Conservation (phyloP, 139 green algal genomes). For the Desmodesmus armatus region DNA sequence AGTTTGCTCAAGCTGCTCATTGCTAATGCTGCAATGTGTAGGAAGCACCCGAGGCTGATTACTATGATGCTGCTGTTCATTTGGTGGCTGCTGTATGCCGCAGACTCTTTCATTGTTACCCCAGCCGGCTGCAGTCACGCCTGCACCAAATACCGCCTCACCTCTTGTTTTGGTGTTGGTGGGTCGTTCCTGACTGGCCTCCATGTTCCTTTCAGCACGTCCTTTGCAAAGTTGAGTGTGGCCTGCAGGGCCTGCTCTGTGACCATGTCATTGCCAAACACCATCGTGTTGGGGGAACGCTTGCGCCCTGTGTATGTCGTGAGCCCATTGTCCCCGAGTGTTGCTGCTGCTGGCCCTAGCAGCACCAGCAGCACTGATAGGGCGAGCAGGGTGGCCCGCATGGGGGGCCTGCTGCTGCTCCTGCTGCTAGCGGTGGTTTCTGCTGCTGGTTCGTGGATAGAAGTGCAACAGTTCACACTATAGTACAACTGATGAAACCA, state of each 20-base stretch:
- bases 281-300: background rate
- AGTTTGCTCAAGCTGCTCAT: background rate
- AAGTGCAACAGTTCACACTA: too few relatives aligned
- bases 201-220: constrained; percentile 27
- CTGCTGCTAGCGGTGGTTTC: too few relatives aligned
- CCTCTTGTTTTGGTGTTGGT: constrained; percentile 17
- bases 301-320: constrained; percentile 37
- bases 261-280: constrained; percentile 41
- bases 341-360: background rate
- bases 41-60: too few relatives aligned
- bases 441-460: too few relatives aligned
- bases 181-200: constrained; percentile 14
- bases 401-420: too few relatives aligned
- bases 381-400: constrained; percentile 16
- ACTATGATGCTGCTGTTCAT: background rate
- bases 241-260: constrained; percentile 1
- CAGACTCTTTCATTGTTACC: too few relatives aligned
- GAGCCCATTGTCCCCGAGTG: constrained; percentile 44
- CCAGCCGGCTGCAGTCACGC: too few relatives aligned
- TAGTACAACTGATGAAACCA: too few relatives aligned
- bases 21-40: background rate
- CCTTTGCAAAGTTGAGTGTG: background rate
- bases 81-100: background rate
- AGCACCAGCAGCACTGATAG: constrained; percentile 26
- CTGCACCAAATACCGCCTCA: background rate